These are phyloP conservation scores for Tylopilus balloui DNA, from an alignment of 768 basidiomycete species.

Conservation along the genomic window DNA sequence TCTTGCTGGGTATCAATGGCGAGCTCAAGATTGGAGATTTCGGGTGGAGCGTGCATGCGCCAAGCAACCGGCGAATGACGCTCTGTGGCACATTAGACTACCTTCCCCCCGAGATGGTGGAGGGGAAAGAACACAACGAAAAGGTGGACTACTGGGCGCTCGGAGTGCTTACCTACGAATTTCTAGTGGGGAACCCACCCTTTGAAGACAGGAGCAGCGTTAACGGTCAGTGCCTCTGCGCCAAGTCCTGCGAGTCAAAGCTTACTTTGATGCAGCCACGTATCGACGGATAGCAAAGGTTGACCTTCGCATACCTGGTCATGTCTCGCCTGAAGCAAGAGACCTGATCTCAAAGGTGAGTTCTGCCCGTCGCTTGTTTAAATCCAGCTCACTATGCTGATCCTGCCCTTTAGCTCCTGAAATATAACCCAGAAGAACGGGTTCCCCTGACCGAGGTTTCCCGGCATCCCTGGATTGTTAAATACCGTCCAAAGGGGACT, in stretches of 20 bases:
- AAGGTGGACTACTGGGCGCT: constrained; percentile 96
- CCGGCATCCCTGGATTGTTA: constrained; percentile 83
- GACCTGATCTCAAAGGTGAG: constrained; percentile 43
- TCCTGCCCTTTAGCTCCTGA: constrained; percentile 58
- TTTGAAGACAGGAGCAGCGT: constrained; percentile 85
- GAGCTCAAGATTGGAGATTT: constrained; percentile 99
- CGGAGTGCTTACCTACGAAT: constrained; percentile 95
- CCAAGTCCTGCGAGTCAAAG: not conserved
- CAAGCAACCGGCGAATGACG: constrained; percentile 82
- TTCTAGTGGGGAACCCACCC: constrained; percentile 76
- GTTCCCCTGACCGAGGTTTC: constrained; percentile 71
- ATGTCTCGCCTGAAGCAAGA: constrained; percentile 41
- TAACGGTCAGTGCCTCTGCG: constrained; percentile 49
- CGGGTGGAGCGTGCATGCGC: constrained; percentile 98
- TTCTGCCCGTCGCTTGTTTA: not conserved
- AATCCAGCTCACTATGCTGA: constrained; percentile 12
- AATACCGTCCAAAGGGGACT: constrained; percentile 50
- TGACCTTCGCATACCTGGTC: constrained; percentile 55
- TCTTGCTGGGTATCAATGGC: constrained; percentile 90
- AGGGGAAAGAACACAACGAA: constrained; percentile 83
- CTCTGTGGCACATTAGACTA: constrained; percentile 96
- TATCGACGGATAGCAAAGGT: constrained; percentile 86
- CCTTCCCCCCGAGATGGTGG: constrained; percentile 98
- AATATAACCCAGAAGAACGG: constrained; percentile 74
- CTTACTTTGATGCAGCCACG: constrained; percentile 52